Conservation (phyloP, 768 basidiomycete genomes). For the Tephrocybe rancida region DNA sequence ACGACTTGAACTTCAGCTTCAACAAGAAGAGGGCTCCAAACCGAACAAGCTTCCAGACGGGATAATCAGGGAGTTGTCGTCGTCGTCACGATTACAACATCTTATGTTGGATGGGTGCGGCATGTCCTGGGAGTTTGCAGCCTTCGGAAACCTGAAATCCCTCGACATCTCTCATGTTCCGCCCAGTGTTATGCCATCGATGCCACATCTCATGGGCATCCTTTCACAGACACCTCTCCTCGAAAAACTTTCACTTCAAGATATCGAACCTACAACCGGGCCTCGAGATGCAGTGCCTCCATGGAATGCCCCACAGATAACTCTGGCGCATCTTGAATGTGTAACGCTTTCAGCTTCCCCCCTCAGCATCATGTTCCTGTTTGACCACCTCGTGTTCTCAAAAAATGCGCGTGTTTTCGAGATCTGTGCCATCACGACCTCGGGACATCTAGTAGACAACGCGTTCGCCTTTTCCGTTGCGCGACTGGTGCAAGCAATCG, state of each 20-base stretch:
- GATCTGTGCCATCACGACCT: not conserved
- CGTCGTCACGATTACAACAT: not conserved
- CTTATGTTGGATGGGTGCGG: not conserved
- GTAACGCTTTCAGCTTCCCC: not conserved
- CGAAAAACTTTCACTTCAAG: not conserved
- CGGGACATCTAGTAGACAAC: not conserved
- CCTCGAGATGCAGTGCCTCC: not conserved
- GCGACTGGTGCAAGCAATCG: no score
- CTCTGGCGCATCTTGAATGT: not conserved
- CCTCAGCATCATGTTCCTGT: not conserved
- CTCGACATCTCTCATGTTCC: not conserved
- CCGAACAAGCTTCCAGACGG: not conserved
- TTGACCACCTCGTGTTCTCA: not conserved
- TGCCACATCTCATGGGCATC: not conserved
- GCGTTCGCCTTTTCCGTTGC: not conserved
- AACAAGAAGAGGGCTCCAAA: no score
- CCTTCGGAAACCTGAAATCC: not conserved
- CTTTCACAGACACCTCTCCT: slow-evolving; percentile 1
- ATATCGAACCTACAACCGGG: not conserved
- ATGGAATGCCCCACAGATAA: not conserved
- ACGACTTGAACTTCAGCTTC: not conserved
- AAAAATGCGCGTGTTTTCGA: not conserved
- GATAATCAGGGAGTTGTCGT: no score
- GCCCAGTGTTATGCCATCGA: not conserved
- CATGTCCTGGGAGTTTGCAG: not conserved